A percentile compares a stretch with the other conserved stretches of the same genome.
Evolutionary conservation across 148 eudicot genomes (phyloP).

Genomic region (Camellia lanceoleosa): DNA sequence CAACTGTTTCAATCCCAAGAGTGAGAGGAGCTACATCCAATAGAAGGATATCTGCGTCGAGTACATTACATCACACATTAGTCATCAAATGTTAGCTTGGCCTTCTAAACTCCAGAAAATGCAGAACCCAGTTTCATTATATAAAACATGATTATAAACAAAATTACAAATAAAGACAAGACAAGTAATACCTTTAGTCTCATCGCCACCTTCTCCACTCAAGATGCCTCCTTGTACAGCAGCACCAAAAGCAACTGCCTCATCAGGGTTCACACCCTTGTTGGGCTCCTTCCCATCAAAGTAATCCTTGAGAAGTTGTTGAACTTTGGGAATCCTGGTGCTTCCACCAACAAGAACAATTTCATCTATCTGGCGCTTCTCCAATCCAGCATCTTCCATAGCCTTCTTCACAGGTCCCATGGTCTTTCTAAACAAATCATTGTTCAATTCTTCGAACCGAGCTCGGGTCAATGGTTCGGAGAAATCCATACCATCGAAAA

Average conservation of each 20-base stretch:
- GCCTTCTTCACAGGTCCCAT: slow-evolving; percentile 51
- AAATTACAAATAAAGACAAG: neutral
- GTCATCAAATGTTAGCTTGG: neutral
- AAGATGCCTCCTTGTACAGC: slow-evolving; percentile 51
- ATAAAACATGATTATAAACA: neutral
- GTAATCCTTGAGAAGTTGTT: slow-evolving; percentile 38
- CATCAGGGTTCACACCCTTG: slow-evolving; percentile 46
- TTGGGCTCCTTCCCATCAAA: slow-evolving; percentile 41
- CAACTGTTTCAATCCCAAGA: slow-evolving; percentile 42
- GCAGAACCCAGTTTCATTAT: neutral
- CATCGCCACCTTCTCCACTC: slow-evolving; percentile 51
- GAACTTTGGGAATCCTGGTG: slow-evolving; percentile 45
- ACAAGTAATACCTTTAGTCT: slow-evolving; percentile 41
- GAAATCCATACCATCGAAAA: slow-evolving; percentile 40
- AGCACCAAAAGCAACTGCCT: slow-evolving; percentile 53
- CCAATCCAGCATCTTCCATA: slow-evolving; percentile 42
- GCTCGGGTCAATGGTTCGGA: slow-evolving; percentile 44
- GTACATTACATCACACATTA: neutral
- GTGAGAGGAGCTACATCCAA: slow-evolving; percentile 43
- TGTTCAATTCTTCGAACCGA: slow-evolving; percentile 43
- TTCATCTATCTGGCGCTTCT: slow-evolving; percentile 38
- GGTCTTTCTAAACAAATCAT: slow-evolving; percentile 39
- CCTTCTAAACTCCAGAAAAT: neutral
- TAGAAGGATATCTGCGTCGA: slow-evolving; percentile 31
- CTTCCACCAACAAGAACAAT: slow-evolving; percentile 49